Conservation (phyloP, 345 rosid genomes). For the Citrus inodora region DNA sequence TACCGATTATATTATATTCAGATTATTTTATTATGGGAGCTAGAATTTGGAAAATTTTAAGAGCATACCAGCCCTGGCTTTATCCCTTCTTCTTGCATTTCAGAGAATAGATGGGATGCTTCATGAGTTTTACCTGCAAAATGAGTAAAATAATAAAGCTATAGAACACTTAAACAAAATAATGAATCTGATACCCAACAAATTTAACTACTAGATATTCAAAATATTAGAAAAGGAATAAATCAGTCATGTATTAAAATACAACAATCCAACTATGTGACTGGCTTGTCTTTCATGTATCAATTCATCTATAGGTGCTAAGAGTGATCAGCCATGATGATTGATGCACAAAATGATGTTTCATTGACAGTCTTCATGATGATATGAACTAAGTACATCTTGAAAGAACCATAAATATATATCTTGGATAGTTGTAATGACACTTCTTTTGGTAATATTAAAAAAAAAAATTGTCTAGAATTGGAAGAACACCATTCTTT, state of each 20-base stretch:
- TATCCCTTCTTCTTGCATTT: slow-evolving; percentile 72
- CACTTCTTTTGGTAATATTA: background rate
- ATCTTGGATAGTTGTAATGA: background rate
- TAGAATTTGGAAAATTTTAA: background rate
- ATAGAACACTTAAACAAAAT: background rate
- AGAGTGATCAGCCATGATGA: background rate
- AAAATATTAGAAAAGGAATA: background rate
- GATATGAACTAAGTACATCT: background rate
- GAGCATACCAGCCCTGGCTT: slow-evolving; percentile 65
- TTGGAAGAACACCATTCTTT: background rate
- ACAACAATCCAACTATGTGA: background rate
- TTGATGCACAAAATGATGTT: background rate
- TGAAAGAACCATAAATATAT: background rate
- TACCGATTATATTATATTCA: background rate
- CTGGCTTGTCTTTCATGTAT: background rate
- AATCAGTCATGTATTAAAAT: background rate
- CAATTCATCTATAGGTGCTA: background rate
- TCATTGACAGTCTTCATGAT: background rate
- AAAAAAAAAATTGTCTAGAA: background rate
- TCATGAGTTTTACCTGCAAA: slow-evolving; percentile 58
- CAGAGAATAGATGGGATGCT: slow-evolving; percentile 52
- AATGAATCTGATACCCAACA: background rate
- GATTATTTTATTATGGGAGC: background rate
- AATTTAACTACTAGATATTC: background rate
- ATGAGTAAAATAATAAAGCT: background rate